A percentile compares a stretch with the other conserved stretches of the same genome.
phyloP scores from a whole-genome alignment of 2,329 filamentous ascomycete species.

The Claviceps digitariae region DNA sequence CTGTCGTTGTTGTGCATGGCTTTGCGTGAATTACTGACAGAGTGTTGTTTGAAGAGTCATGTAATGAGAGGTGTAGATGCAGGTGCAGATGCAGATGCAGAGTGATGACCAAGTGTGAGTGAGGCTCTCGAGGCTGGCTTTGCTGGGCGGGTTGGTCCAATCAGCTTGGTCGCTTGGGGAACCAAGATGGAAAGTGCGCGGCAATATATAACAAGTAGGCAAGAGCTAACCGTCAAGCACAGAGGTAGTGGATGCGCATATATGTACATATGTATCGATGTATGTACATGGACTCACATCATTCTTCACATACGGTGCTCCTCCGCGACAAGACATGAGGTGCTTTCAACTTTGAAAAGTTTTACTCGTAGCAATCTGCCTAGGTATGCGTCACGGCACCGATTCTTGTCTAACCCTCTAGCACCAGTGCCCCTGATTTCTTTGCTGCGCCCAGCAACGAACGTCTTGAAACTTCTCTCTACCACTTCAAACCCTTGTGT shows the following conservation, averaged over 20 bases:
- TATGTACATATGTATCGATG: no score
- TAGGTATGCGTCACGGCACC: constrained; percentile 5
- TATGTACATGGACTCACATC: neutral
- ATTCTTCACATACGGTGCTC: neutral
- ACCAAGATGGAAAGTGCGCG: no score
- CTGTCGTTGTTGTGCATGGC: neutral
- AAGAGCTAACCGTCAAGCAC: no score
- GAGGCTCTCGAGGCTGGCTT: no score
- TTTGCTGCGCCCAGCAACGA: neutral
- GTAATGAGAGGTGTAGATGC: no score
- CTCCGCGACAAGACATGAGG: neutral
- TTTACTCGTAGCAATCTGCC: constrained; percentile 10
- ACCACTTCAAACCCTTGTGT: neutral
- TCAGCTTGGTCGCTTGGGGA: no score
- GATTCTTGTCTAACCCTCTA: neutral
- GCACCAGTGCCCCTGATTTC: neutral
- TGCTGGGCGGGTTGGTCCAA: no score
- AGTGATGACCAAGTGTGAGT: no score
- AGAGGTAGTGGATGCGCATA: no score
- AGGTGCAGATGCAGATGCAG: no score
- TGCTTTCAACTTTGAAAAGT: constrained; percentile 2
- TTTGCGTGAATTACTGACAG: neutral
- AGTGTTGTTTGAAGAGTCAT: no score
- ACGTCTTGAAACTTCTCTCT: neutral
- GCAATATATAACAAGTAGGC: no score